Base-by-base conservation (phyloP, 192 early-diverging fungal species). In the Mortierella antarctica region DNA sequence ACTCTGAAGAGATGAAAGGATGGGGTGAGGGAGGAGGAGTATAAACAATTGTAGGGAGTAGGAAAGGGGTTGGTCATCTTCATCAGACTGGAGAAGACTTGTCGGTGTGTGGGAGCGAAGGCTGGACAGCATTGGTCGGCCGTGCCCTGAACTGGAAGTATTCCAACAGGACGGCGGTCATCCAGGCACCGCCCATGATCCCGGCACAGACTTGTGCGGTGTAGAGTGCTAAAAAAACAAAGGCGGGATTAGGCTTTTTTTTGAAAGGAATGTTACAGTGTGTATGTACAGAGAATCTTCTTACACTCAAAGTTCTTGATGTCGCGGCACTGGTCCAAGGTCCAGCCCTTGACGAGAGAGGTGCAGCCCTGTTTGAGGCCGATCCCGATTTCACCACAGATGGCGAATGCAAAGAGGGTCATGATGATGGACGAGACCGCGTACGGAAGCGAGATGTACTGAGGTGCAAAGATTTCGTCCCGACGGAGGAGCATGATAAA, bases 361-460 rank as follows among this genome's bases (percentile, higher is more conserved):
- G 39, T 15, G 49, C 77, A 80, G 1, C 64, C 77, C 20, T 68
- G 67, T 18, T 56, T 63, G 47, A 80, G 46, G 15, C 77, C 77
- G n/a, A 80, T 52, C 13, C 77, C 77, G 18, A 80, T 72, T 52
- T 80, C 77, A 13, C 65, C 77, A 49, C 70, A 72, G 47, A 80
- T 80, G 4, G 65, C 51, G 51, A 80, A 80, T 9, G 77, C 42
- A 12, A 80, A 23, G 20, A 80, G 14, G 39, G 65, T 52, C 61
- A 71, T 41, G 41, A 72, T 0, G 14, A 55, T 17, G 4, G 42
- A 45, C 3, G 50, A 15, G 46, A 12, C 55, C 57, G 72, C 23
- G 15, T 72, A 39, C 2, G 64, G 12, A 8, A 46, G 7, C 6
- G 77, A 80, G 9, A 65, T 10, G n/a, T 45, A 10, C 5, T 46